Conservation (phyloP, 208 protist species). For the Porcisia hertigi region DNA sequence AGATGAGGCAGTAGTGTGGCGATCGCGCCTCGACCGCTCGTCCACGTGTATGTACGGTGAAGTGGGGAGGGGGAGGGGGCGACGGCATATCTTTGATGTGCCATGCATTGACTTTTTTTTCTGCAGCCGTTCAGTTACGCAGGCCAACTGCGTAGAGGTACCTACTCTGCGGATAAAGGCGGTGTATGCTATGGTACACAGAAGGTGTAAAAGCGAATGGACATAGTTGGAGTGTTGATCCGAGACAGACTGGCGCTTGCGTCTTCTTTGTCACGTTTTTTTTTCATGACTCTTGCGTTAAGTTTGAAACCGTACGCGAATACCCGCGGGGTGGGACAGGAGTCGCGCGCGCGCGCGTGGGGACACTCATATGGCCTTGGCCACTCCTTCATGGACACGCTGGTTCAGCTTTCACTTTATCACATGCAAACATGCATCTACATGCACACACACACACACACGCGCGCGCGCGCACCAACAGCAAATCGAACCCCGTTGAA, state of each 20-base stretch:
- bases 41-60: background rate
- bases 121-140: background rate
- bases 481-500: no score
- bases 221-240: background rate
- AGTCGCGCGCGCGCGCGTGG: background rate
- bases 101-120: background rate
- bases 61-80: background rate
- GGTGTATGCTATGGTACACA: background rate
- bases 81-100: background rate
- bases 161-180: background rate
- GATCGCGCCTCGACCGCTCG: background rate
- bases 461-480: background rate
- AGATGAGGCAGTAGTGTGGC: constrained; percentile 30
- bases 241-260: background rate
- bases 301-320: background rate
- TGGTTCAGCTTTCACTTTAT: background rate
- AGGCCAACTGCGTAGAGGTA: background rate
- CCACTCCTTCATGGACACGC: background rate
- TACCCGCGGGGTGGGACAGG: background rate
- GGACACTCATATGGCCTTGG: background rate
- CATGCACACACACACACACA: background rate
- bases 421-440: background rate
- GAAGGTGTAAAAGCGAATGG: background rate
- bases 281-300: no score
- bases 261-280: background rate